Evolutionary conservation across 257 asterid species (phyloP).

Genomic region (Nyctanthes arbortristis): DNA sequence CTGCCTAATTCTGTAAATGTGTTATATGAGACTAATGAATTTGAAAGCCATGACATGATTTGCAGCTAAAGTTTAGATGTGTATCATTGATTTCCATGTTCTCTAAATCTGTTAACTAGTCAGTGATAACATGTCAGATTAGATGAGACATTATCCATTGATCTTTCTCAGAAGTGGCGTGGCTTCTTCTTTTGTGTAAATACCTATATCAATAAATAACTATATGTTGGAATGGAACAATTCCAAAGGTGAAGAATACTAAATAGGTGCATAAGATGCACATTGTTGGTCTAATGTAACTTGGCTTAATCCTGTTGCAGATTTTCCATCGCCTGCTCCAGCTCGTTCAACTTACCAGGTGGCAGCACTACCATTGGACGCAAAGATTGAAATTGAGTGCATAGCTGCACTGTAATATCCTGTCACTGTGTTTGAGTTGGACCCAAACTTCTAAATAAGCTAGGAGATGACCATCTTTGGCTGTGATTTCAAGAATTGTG

Average conservation of each 20-base stretch:
- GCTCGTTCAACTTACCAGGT: slow-evolving; percentile 95
- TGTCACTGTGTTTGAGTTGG: neutral
- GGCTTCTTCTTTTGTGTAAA: neutral
- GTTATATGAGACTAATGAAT: too few species aligned
- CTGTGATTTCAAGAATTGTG: neutral
- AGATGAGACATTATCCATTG: neutral
- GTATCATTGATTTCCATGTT: neutral
- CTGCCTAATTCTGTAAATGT: neutral
- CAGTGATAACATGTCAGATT: neutral
- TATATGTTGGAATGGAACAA: too few species aligned
- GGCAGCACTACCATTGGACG: slow-evolving; percentile 86
- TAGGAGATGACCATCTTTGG: slow-evolving; percentile 6
- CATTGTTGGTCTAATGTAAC: neutral
- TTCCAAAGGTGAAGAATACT: neutral
- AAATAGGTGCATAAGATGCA: too few species aligned
- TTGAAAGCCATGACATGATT: neutral
- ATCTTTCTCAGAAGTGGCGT: too few species aligned
- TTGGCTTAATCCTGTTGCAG: slow-evolving; percentile 44
- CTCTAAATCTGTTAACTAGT: neutral
- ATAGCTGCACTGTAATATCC: slow-evolving; percentile 56
- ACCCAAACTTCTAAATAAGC: slow-evolving; percentile 22
- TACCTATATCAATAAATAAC: neutral
- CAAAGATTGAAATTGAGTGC: slow-evolving; percentile 86
- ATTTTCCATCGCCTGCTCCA: slow-evolving; percentile 84
- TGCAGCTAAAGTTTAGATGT: neutral